These are phyloP conservation scores for Pseudevernia furfuracea DNA, from an alignment of 495 filamentous ascomycete genomes.

Conservation along the genomic window DNA sequence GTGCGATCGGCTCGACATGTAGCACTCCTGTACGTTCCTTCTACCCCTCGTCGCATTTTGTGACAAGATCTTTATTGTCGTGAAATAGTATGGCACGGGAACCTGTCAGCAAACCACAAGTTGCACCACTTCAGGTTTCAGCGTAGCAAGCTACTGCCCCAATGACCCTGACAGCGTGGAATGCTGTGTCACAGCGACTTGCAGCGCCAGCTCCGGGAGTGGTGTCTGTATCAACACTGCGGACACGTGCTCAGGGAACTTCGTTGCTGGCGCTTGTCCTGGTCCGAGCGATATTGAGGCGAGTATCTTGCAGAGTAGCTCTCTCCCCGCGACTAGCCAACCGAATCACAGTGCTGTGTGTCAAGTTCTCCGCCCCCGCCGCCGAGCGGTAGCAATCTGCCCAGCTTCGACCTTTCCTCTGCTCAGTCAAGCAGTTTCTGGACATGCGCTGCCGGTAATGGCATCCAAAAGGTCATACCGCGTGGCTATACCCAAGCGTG, in stretches of 20 bases:
- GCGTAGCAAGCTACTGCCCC: conserved; percentile 4
- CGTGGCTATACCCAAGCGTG: conserved; percentile 16
- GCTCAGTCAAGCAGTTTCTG: conserved; percentile 15
- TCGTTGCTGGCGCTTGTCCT: conserved; percentile 10
- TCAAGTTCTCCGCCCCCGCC: neutral
- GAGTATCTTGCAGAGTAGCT: neutral
- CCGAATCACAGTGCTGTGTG: neutral
- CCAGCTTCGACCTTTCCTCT: conserved; percentile 11
- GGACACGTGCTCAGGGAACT: conserved; percentile 1
- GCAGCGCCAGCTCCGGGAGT: conserved; percentile 5
- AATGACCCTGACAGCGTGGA: conserved; percentile 8
- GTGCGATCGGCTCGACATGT: conserved; percentile 13
- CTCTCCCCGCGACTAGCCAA: neutral
- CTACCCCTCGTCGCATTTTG: neutral
- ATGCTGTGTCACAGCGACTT: conserved; percentile 9
- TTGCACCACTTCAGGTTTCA: conserved; percentile 12
- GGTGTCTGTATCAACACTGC: conserved; percentile 8
- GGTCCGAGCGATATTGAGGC: conserved; percentile 7
- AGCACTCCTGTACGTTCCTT: neutral
- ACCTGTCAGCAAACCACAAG: conserved; percentile 7
- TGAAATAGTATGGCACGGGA: conserved; percentile 2
- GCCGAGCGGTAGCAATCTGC: conserved; percentile 1
- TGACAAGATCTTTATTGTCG: neutral
- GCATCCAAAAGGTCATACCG: conserved; percentile 14
- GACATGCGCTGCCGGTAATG: conserved; percentile 10